Percentiles rank a stretch among this genome's conserved stretches.
Conservation (phyloP, 768 basidiomycete species). For the Candolleomyces aberdarensis region DNA sequence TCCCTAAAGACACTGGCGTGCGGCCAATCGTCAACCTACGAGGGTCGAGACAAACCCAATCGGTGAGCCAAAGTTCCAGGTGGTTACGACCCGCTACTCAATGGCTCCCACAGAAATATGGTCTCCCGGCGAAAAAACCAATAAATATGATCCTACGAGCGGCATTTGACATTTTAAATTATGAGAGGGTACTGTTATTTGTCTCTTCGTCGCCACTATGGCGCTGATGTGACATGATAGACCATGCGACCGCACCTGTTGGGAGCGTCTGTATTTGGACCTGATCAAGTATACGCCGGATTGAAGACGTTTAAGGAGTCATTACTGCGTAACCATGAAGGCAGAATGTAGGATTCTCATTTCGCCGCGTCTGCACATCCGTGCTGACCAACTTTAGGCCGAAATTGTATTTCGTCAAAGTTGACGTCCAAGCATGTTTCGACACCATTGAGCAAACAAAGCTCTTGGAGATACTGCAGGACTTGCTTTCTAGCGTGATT, state of each 20-base stretch:
- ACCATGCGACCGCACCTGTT: constrained; percentile 57
- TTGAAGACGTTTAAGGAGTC: constrained; percentile 68
- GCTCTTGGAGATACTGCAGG: constrained; percentile 70
- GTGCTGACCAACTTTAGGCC: constrained; percentile 50
- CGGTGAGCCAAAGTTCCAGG: constrained; percentile 11
- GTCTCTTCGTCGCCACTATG: neutral
- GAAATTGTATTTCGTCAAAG: constrained; percentile 91
- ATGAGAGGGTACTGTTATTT: constrained; percentile 65
- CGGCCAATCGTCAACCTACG: constrained; percentile 91
- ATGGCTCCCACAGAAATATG: neutral
- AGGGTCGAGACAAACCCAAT: constrained; percentile 34
- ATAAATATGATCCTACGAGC: constrained; percentile 87
- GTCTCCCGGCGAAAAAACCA: constrained; percentile 38
- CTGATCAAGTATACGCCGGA: constrained; percentile 76
- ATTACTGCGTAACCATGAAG: constrained; percentile 36
- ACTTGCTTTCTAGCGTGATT: constrained; percentile 68
- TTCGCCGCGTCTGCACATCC: neutral
- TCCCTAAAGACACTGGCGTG: constrained; percentile 95
- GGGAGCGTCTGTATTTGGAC: constrained; percentile 80
- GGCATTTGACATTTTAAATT: constrained; percentile 83
- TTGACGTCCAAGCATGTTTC: constrained; percentile 95
- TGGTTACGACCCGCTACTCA: no score
- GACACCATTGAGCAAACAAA: constrained; percentile 93
- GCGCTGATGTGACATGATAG: constrained; percentile 34
- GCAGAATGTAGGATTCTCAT: constrained; percentile 44